These are phyloP conservation scores for Phytopythium ostracodes DNA, from an alignment of 352 stramenopile genomes.

Conservation along the genomic window DNA sequence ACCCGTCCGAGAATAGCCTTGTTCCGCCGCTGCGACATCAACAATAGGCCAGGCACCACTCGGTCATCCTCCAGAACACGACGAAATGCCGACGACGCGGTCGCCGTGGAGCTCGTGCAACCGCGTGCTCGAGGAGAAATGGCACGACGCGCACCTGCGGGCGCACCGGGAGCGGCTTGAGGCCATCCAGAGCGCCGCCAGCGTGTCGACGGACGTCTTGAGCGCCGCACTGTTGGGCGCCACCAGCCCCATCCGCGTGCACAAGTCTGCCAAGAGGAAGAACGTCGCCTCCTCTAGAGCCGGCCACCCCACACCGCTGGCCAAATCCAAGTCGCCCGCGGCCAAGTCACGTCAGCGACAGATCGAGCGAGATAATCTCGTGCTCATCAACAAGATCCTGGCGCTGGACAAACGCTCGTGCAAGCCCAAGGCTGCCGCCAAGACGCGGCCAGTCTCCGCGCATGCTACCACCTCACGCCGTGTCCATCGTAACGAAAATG, in stretches of 20 bases:
- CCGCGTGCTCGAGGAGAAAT: conserved; percentile 37
- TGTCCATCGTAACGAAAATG: background rate
- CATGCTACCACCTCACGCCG: background rate
- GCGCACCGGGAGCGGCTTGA: conserved; percentile 43
- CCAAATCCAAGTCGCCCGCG: conserved; percentile 35
- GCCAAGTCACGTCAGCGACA: conserved; percentile 45
- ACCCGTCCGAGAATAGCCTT: background rate
- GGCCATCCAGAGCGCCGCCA: conserved; percentile 31
- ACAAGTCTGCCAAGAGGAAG: conserved; percentile 5
- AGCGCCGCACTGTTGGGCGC: conserved; percentile 21
- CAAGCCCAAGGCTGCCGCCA: conserved; percentile 1
- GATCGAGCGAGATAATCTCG: conserved; percentile 53
- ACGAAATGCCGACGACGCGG: conserved; percentile 15
- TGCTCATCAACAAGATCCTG: conserved; percentile 57
- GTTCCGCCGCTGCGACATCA: background rate
- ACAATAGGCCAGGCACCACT: background rate
- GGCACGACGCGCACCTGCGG: conserved; percentile 31
- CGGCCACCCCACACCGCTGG: conserved; percentile 16
- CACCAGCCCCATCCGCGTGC: conserved; percentile 21
- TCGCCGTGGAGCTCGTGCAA: conserved; percentile 43
- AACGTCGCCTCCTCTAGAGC: background rate
- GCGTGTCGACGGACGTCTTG: conserved; percentile 18
- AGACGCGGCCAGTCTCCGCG: background rate
- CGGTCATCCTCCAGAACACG: background rate
- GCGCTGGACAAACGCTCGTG: conserved; percentile 28